Evolutionary conservation across 441 rosid genomes (phyloP).

Genomic region (Theobroma grandiflorum): DNA sequence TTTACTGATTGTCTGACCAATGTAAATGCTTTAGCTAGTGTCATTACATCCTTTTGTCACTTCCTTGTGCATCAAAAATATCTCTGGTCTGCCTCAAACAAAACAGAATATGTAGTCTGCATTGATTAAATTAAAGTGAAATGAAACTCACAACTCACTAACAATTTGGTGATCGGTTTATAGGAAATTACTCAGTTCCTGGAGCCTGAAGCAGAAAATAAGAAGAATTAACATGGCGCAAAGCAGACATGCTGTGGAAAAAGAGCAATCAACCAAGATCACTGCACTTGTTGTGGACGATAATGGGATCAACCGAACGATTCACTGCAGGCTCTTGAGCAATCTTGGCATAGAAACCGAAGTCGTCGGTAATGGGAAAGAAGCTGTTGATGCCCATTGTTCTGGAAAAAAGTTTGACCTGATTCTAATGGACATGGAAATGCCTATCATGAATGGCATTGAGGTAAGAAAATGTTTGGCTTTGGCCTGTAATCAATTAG

Average conservation of each 20-base stretch:
- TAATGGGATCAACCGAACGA: constrained; percentile 45
- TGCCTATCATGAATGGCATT: constrained; percentile 90
- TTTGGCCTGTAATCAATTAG: not conserved
- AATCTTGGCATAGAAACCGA: constrained; percentile 58
- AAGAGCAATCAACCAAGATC: constrained; percentile 26
- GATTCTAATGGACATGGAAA: constrained; percentile 89
- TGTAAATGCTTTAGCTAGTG: not conserved
- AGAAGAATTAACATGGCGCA: not conserved
- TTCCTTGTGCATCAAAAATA: not conserved
- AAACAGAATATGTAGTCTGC: not conserved
- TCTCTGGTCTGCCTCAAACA: not conserved
- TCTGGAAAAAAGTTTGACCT: constrained; percentile 71
- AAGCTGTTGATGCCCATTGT: constrained; percentile 69
- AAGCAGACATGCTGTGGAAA: not conserved
- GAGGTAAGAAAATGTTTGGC: constrained; percentile 46
- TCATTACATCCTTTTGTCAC: not conserved
- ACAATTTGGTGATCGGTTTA: not conserved
- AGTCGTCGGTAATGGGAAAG: constrained; percentile 66
- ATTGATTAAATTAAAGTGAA: not conserved
- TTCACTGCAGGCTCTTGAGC: constrained; percentile 57
- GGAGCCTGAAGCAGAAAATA: not conserved
- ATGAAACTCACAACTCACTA: not conserved
- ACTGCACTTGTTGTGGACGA: constrained; percentile 81
- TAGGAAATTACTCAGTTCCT: not conserved
- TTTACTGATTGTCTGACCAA: not conserved